A percentile compares a stretch with the other conserved stretches of the same genome.
These are phyloP conservation scores for Aspergillus coremiiformis DNA, from an alignment of 495 filamentous ascomycete genomes.

Conservation along the genomic window DNA sequence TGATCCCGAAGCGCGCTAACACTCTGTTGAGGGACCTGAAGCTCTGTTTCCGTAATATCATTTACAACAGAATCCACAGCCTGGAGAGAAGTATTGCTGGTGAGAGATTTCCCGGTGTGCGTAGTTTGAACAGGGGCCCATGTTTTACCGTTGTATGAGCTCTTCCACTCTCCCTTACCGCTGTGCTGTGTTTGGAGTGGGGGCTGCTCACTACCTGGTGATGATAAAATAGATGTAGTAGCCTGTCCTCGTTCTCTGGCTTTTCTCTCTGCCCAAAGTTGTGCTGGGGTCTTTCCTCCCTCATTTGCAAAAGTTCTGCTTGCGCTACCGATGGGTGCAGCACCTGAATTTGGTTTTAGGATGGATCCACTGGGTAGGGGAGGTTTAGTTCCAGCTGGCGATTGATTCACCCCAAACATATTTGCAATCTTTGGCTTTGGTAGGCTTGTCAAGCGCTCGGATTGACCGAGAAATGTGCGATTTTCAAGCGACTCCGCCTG, in stretches of 20 bases:
- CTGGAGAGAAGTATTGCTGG: slow-evolving; percentile 51
- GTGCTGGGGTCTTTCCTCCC: slow-evolving; percentile 92
- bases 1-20: slow-evolving; percentile 67
- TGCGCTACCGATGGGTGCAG: slow-evolving; percentile 63
- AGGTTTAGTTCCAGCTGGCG: slow-evolving; percentile 80
- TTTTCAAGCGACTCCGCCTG: slow-evolving; percentile 58
- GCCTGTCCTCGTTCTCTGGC: slow-evolving; percentile 62
- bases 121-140: slow-evolving; percentile 79
- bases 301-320: slow-evolving; percentile 90
- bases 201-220: slow-evolving; percentile 32
- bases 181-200: slow-evolving; percentile 59
- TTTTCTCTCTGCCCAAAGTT: slow-evolving; percentile 96
- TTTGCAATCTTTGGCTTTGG: slow-evolving; percentile 94
- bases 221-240: slow-evolving; percentile 26
- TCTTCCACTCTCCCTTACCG: slow-evolving; percentile 74
- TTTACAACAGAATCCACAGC: slow-evolving; percentile 48
- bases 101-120: slow-evolving; percentile 55
- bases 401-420: slow-evolving; percentile 62
- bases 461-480: slow-evolving; percentile 55
- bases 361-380: slow-evolving; percentile 63
- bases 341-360: slow-evolving; percentile 41
- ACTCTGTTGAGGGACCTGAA: slow-evolving; percentile 47
- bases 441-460: slow-evolving; percentile 76
- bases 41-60: slow-evolving; percentile 39
- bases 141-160: slow-evolving; percentile 77